A percentile compares a stretch with the other conserved stretches of the same genome.
Evolutionary conservation across 192 early-diverging fungal genomes (phyloP).

Genomic region (Coemansia sp.): DNA sequence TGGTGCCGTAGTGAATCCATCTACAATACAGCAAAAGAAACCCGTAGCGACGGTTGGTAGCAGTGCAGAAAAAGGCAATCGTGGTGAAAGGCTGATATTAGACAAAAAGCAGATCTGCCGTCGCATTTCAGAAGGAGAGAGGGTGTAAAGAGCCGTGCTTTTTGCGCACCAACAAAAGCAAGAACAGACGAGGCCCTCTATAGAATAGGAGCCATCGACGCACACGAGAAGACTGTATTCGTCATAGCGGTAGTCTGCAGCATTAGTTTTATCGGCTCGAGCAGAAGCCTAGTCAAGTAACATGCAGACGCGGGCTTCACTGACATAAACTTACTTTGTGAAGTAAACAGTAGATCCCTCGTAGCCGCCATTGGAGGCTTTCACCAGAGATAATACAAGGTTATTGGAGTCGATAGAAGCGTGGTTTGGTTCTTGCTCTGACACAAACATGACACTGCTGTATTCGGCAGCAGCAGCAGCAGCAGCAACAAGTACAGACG

Average conservation of each 20-base stretch:
- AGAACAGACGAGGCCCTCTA: background rate
- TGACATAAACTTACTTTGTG: constrained; percentile 18
- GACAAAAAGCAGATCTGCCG: background rate
- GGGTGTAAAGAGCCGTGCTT: background rate
- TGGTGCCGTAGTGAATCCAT: constrained; percentile 62
- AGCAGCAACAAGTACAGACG: constrained; percentile 10
- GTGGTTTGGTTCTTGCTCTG: constrained; percentile 53
- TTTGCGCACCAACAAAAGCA: background rate
- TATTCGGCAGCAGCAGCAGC: constrained; percentile 6
- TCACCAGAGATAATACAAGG: constrained; percentile 48
- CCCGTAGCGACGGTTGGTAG: background rate
- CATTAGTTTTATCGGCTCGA: background rate
- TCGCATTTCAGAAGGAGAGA: background rate
- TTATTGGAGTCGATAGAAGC: constrained; percentile 46
- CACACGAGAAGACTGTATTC: background rate
- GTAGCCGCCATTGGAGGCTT: constrained; percentile 46
- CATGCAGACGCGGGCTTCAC: background rate
- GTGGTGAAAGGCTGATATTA: background rate
- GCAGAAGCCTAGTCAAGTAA: background rate
- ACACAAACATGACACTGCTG: constrained; percentile 47
- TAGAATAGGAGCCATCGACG: background rate
- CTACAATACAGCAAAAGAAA: constrained; percentile 16
- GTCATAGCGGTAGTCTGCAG: background rate
- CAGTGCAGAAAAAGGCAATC: constrained; percentile 2
- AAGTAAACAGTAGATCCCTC: constrained; percentile 49